A percentile compares a stretch with the other conserved stretches of the same genome.
Evolutionary conservation across 2,329 filamentous ascomycete species (phyloP).

Genomic region (Dactylella cylindrospora): DNA sequence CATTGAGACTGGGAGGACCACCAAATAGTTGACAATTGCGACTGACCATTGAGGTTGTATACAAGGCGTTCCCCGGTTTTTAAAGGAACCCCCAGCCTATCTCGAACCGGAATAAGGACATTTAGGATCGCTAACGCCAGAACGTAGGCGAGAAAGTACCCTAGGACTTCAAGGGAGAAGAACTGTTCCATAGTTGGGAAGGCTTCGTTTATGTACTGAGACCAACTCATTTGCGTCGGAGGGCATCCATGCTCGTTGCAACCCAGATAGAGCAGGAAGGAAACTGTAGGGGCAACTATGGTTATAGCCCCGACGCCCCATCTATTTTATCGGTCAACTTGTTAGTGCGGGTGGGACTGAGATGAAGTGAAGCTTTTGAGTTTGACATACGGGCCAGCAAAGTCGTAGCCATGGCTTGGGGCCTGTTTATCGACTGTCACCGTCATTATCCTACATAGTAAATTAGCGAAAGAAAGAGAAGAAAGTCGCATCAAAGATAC

Average conservation of each 20-base stretch:
- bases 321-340: conserved; percentile 55
- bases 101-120: conserved; percentile 70
- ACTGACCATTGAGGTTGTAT: conserved; percentile 54
- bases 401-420: conserved; percentile 53
- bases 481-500: no score
- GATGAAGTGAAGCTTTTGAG: conserved; percentile 4
- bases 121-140: conserved; percentile 63
- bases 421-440: conserved; percentile 29
- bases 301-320: conserved; percentile 75
- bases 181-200: conserved; percentile 61
- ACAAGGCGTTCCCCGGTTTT: conserved; percentile 46
- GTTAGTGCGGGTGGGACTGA: background rate
- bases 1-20: background rate
- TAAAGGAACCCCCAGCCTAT: conserved; percentile 69
- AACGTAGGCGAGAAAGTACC: conserved; percentile 73
- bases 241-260: conserved; percentile 96
- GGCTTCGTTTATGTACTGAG: conserved; percentile 66
- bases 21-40: conserved; percentile 21
- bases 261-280: conserved; percentile 77
- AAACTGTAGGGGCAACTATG: conserved; percentile 74
- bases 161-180: conserved; percentile 74
- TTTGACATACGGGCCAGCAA: conserved; percentile 56
- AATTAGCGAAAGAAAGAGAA: no score
- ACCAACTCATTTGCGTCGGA: conserved; percentile 73
- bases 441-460: no score